Evolutionary conservation across 1,139 yeast species (phyloP), one percentile per base, ranked within the genome.

Genomic region (Scheffersomyces quercinus): DNA sequence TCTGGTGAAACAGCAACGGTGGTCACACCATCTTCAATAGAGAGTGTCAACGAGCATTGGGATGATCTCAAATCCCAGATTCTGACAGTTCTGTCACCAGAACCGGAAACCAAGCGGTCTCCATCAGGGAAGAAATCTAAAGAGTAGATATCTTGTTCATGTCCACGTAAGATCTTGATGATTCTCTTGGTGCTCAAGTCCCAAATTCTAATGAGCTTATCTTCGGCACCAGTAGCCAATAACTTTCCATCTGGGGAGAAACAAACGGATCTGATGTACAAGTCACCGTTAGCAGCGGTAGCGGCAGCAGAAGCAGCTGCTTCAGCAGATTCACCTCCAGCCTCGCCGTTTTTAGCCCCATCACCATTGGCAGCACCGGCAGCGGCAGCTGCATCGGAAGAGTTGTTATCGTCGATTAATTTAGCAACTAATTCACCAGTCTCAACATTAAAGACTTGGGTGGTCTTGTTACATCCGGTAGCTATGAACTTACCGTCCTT

Each of bases 211-310:
- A 93, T 93, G 62, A 89, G 83, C 68, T 89, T 90, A 70, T 93
- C 99, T 70, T 93, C 99, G 35, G 98, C 98, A 61, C 99, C 99
- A 13, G 98, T 93, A 29, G 98, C 98, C 59, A 93, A 79, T 58
- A 81, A 87, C 67, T 89, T 88, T 43, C 98, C 98, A 69, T 91
- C 97, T 37, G 98, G 98, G 2, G 96, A 88, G 71, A 93, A 91
- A 65, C 98, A 91, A 41, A 93, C 97, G 1, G 96, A 88, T 60
- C 98, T 82, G 56, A 91, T 90, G 70, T 93, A 93, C 60, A 93
- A 75, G 65, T 93, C 98, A 37, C 95, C 83, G 50, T 78, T 75
- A 45, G 79, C 73, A 37, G 77, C 73, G 44, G 73, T 70, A n/a
- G 71, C 57, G 29, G 68, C 55, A 4, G 59, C 52, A 28, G 63